A percentile compares a stretch with the other conserved stretches of the same genome.
phyloP scores from a whole-genome alignment of 2,329 filamentous ascomycete genomes.

The Myrmaecium sp. region DNA sequence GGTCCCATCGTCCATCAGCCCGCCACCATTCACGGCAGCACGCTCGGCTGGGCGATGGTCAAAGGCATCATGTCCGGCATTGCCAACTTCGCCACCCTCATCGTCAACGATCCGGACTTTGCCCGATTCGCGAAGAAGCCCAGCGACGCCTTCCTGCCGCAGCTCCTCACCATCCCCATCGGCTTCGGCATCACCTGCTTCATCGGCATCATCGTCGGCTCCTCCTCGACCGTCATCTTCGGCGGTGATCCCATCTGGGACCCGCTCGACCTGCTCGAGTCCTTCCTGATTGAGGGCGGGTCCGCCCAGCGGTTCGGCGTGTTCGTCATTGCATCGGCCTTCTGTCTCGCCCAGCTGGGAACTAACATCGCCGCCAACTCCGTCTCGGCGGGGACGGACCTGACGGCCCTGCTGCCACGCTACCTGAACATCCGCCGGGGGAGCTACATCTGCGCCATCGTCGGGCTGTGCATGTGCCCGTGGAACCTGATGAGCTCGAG shows the following conservation, averaged over 20 bases:
- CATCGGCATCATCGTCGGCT: constrained; percentile 42
- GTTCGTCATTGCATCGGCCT: constrained; percentile 35
- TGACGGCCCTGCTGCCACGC: constrained; percentile 64
- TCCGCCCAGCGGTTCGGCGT: constrained; percentile 28
- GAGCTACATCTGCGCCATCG: constrained; percentile 64
- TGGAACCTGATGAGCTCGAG: constrained; percentile 59
- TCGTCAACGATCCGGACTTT: constrained; percentile 68
- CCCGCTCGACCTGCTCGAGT: constrained; percentile 23
- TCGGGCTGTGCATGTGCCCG: constrained; percentile 76
- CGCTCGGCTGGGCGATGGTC: constrained; percentile 66
- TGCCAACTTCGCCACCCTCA: constrained; percentile 78
- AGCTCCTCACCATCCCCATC: constrained; percentile 40
- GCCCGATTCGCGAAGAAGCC: constrained; percentile 66
- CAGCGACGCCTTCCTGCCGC: constrained; percentile 61
- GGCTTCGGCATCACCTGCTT: constrained; percentile 55
- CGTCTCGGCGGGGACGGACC: constrained; percentile 65
- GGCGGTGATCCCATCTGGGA: constrained; percentile 25
- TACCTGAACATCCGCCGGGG: constrained; percentile 76
- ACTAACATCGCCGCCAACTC: constrained; percentile 82
- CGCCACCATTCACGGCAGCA: constrained; percentile 44
- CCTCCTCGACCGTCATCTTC: constrained; percentile 27
- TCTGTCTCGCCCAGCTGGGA: constrained; percentile 58
- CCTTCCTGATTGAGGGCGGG: constrained; percentile 25
- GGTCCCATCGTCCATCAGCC: constrained; percentile 66
- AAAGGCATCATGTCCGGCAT: constrained; percentile 79